Conservation (phyloP, 495 filamentous ascomycete genomes). For the Daldinia caldariorum region DNA sequence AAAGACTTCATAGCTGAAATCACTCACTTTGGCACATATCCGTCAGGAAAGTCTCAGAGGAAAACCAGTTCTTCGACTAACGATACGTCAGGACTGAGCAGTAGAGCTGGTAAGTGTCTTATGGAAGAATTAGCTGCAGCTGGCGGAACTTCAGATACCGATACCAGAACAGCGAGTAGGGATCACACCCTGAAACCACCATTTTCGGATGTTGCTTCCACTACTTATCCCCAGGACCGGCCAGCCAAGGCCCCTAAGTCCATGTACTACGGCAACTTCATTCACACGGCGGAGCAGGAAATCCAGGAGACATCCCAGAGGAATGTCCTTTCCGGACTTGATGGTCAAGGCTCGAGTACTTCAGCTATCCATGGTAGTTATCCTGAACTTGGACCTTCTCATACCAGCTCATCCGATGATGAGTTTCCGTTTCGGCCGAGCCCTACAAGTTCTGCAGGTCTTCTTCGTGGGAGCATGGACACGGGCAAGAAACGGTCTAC, state of each 20-base stretch:
- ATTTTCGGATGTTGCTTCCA: conserved; percentile 24
- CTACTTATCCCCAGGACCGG: conserved; percentile 5
- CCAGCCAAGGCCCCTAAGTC: not conserved
- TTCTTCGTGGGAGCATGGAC: conserved; percentile 34
- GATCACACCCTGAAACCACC: conserved; percentile 19
- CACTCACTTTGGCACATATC: conserved; percentile 26
- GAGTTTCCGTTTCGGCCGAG: conserved; percentile 16
- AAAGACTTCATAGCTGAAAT: conserved; percentile 28
- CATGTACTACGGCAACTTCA: not conserved
- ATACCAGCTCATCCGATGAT: conserved; percentile 25
- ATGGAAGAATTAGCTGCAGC: conserved; percentile 37
- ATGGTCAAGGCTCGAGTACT: conserved; percentile 30
- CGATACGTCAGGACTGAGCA: conserved; percentile 1
- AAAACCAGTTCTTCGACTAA: conserved; percentile 17
- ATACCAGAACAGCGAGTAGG: conserved; percentile 29
- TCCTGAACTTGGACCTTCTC: conserved; percentile 18
- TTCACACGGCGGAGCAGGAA: not conserved
- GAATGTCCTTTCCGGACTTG: conserved; percentile 10
- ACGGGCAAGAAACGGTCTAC: conserved; percentile 1
- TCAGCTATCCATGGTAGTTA: conserved; percentile 37
- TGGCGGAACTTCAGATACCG: conserved; percentile 33
- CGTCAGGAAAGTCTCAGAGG: conserved; percentile 4
- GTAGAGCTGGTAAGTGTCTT: conserved; percentile 26
- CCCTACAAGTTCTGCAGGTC: conserved; percentile 24
- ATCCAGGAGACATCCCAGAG: not conserved